Evolutionary conservation across 345 rosid species (phyloP).

Genomic region (Toxicodendron radicans): DNA sequence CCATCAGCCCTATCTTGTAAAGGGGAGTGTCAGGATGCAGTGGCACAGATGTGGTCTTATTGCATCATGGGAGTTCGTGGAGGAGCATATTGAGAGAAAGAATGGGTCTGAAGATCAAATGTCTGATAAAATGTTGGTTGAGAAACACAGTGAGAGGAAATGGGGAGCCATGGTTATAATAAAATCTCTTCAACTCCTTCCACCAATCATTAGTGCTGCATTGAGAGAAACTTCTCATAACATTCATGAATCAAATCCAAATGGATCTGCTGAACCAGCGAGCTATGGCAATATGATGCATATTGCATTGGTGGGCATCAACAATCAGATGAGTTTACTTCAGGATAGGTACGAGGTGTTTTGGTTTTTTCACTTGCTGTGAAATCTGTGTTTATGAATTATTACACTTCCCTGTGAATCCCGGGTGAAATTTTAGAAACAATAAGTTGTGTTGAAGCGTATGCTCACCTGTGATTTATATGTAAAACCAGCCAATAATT

Average conservation of each 20-base stretch:
- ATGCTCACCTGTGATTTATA: too few species aligned
- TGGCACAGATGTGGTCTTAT: slow-evolving; percentile 97
- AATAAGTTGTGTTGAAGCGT: background rate
- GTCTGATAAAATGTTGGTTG: slow-evolving; percentile 51
- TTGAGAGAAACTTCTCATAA: slow-evolving; percentile 72
- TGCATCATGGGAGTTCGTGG: slow-evolving; percentile 98
- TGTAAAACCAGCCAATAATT: background rate
- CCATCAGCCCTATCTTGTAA: slow-evolving; percentile 88
- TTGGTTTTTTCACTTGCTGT: slow-evolving; percentile 15
- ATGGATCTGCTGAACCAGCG: slow-evolving; percentile 42
- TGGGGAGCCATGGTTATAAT: slow-evolving; percentile 99
- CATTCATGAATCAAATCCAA: slow-evolving; percentile 40
- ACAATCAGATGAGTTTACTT: slow-evolving; percentile 97
- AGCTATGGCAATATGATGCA: slow-evolving; percentile 94
- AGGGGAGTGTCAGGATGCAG: slow-evolving; percentile 98
- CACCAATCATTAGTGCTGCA: slow-evolving; percentile 69
- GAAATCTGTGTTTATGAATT: slow-evolving; percentile 2
- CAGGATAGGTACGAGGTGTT: slow-evolving; percentile 75
- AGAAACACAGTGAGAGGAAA: slow-evolving; percentile 72
- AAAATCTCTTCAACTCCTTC: slow-evolving; percentile 87
- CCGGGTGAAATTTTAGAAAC: background rate
- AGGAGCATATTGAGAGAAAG: slow-evolving; percentile 80
- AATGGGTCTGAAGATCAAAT: slow-evolving; percentile 56
- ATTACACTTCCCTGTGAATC: background rate
- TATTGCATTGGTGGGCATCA: slow-evolving; percentile 89